Evolutionary conservation across 2,329 filamentous ascomycete species (phyloP), one percentile per base, ranked within the genome.

Genomic region (Colletotrichum liaoningense): DNA sequence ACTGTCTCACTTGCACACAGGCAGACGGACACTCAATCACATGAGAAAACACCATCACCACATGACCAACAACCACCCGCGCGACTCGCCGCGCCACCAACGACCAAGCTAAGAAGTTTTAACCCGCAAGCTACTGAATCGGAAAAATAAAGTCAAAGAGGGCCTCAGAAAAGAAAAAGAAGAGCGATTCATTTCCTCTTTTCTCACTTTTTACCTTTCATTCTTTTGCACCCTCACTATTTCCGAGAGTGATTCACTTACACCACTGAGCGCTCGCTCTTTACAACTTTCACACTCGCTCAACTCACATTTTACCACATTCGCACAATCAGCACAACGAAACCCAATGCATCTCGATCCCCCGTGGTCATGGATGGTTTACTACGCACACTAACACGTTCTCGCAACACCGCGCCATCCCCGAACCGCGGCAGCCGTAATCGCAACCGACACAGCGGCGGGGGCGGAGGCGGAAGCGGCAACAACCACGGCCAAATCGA

Each of bases 351-450:
- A 65, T 56, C 14, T 16, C 12, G n/a, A 65, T 11, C 22, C 7
- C 16, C 26, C 49, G 24, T 46, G 33, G 33, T 52, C 49, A 73
- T 73, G 70, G 70, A 73, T n/a, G 67, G 62, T 6, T 49, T 73
- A 19, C 19, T 73, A 9, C 60, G 70, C n/a, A 69, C 69, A 66
- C 54, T 69, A 28, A 60, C 30, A 63, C 55, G 63, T 11, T 60
- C 56, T 38, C 66, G 59, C 65, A 62, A 73, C 58, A 26, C 33
- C n/a, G 62, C 35, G 59, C 24, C 69, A 2, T 59, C 71, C 12
- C 63, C 63, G 3, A 71, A 28, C 24, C 64, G 58, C 65, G 55
- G 55, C 33, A 46, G 63, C 68, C 57, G 67, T 8, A 35, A 69
- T 38, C 62, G 63, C 33, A 64, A 35, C 56, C 60, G 58, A 28